Conservation (phyloP, 2,329 filamentous ascomycete species). For the Fusarium napiforme region DNA sequence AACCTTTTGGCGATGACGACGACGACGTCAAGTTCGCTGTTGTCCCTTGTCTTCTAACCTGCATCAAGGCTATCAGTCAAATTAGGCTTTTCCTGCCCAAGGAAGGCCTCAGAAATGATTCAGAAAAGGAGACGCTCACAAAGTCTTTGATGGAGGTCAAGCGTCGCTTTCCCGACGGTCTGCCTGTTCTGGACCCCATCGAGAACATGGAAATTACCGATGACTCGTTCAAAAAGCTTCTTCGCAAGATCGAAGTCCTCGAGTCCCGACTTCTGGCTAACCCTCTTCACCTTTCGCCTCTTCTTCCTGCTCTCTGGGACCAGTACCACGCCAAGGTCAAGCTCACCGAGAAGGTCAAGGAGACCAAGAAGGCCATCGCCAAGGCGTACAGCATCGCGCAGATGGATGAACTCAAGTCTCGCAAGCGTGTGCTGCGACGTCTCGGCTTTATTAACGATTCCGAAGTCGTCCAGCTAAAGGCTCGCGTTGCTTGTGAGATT, state of each 20-base stretch:
- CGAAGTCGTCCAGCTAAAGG: slow-evolving; percentile 96
- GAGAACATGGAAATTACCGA: slow-evolving; percentile 97
- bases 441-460: slow-evolving; percentile 95
- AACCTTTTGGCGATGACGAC: slow-evolving; percentile 47
- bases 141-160: slow-evolving; percentile 82
- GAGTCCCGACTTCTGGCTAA: slow-evolving; percentile 91
- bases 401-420: slow-evolving; percentile 93
- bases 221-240: slow-evolving; percentile 90
- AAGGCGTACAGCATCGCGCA: slow-evolving; percentile 90
- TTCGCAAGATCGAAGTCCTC: slow-evolving; percentile 95
- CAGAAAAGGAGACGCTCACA: slow-evolving; percentile 74
- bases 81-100: slow-evolving; percentile 85
- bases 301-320: slow-evolving; percentile 85
- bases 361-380: slow-evolving; percentile 85
- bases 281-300: slow-evolving; percentile 89
- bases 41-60: slow-evolving; percentile 86
- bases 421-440: slow-evolving; percentile 93
- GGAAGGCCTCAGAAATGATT: slow-evolving; percentile 71
- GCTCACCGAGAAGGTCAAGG: slow-evolving; percentile 82
- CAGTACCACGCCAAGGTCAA: slow-evolving; percentile 86
- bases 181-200: slow-evolving; percentile 89
- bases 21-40: slow-evolving; percentile 47
- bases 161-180: slow-evolving; percentile 89
- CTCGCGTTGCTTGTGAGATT: slow-evolving; percentile 96
- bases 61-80: slow-evolving; percentile 85